phyloP scores from a whole-genome alignment of 2,329 filamentous ascomycete species.

The Pseudogymnoascus sp. region DNA sequence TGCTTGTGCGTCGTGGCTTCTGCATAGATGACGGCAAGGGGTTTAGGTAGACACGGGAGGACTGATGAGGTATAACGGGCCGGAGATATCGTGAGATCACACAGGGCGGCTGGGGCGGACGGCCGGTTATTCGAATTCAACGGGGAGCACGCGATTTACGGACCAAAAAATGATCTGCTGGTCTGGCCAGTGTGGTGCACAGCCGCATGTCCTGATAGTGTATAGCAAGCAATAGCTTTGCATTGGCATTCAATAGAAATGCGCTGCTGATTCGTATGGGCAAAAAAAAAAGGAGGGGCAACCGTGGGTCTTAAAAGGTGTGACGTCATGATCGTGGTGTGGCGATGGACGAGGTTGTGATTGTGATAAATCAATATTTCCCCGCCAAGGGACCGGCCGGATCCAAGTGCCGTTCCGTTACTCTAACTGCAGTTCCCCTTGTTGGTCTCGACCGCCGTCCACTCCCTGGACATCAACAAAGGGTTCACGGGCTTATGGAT shows the following conservation, averaged over 20 bases:
- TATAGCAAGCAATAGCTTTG: not conserved
- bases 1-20: not conserved
- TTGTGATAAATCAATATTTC: not conserved
- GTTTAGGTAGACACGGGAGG: not conserved
- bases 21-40: not conserved
- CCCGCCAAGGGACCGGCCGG: not conserved
- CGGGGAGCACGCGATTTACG: not conserved
- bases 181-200: not conserved
- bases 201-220: not conserved
- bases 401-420: not conserved
- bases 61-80: not conserved
- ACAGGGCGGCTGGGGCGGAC: not conserved
- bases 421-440: not conserved
- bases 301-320: not conserved
- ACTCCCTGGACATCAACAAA: no score
- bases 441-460: not conserved
- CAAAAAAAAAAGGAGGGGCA: slow-evolving; percentile 1
- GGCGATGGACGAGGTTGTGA: no score
- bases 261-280: not conserved
- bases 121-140: not conserved
- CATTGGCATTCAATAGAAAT: not conserved
- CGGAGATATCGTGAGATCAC: slow-evolving; percentile 1
- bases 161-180: not conserved
- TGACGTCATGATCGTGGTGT: not conserved
- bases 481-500: not conserved